Conservation (phyloP, 768 basidiomycete genomes). For the Trametes maxima region DNA sequence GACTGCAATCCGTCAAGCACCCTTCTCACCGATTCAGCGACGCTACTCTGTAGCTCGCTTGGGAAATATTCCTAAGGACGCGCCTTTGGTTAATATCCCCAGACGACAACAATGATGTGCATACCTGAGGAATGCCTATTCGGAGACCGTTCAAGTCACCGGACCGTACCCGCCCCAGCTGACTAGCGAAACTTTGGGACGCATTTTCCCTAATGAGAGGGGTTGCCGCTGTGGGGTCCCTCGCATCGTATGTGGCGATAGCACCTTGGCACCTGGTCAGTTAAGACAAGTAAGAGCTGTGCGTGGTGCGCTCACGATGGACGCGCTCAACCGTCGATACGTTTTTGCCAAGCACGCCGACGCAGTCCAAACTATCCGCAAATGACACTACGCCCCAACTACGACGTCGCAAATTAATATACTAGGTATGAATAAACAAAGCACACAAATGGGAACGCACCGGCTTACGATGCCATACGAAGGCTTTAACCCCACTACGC, state of each 20-base stretch:
- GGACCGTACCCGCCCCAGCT: not conserved
- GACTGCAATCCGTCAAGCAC: slow-evolving; percentile 45
- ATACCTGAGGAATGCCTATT: slow-evolving; percentile 76
- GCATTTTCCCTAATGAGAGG: slow-evolving; percentile 41
- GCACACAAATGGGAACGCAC: not conserved
- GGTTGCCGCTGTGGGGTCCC: slow-evolving; percentile 75
- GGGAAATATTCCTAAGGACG: slow-evolving; percentile 76
- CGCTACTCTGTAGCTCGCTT: slow-evolving; percentile 52
- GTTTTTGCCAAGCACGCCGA: slow-evolving; percentile 73
- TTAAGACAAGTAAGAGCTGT: not conserved
- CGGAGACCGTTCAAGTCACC: slow-evolving; percentile 53
- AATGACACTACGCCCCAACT: slow-evolving; percentile 93
- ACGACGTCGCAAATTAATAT: not conserved
- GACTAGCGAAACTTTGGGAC: slow-evolving; percentile 21
- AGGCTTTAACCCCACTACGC: slow-evolving; percentile 90
- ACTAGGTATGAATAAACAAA: slow-evolving; percentile 39
- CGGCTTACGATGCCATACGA: slow-evolving; percentile 91
- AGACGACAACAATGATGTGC: not conserved
- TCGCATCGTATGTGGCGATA: slow-evolving; percentile 52
- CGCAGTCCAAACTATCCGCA: slow-evolving; percentile 94
- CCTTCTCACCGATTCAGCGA: slow-evolving; percentile 48
- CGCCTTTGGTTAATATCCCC: too few relatives aligned
- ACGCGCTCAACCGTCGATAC: slow-evolving; percentile 52
- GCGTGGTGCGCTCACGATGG: slow-evolving; percentile 56
- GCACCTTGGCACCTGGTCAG: slow-evolving; percentile 30